Base-by-base conservation (phyloP, 352 stramenopile species). In the Phytopythium aichiense region DNA sequence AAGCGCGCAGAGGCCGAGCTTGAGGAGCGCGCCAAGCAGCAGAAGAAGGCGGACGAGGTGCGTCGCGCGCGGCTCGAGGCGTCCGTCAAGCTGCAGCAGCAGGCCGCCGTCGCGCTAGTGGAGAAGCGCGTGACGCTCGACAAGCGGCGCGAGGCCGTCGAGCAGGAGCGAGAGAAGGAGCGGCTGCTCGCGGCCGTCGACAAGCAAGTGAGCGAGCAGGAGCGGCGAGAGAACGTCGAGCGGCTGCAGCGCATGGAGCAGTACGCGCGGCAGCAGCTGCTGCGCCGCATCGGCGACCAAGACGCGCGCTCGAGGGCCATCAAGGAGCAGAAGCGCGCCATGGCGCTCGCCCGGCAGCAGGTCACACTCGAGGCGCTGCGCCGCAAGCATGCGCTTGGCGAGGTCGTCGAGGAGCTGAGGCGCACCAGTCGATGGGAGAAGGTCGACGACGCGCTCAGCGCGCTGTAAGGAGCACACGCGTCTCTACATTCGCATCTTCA, bases 361-460 rank as follows among this genome's bases (percentile, higher is more conserved):
- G 69, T 88, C 11, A 71, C 79, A 9, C 73, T 85, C 22, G 80
- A 91, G 13, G 76, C 79, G 40, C 72, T 92, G 50, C 63, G 87
- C 6, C 80, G 84, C 46, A 89, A 89, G 40, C 81, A 91, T 65
- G 71, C 72, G 49, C 89, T 92, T 49, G 69, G 67, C 23, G 67
- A 91, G 53, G 81, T 77, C 5, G 76, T 94, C 31, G 81, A 90
- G 56, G 74, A 92, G 45, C 68, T 92, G 43, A 76, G 78, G 12
- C 68, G 63, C 38, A 80, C 63, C 58, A 84, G 82, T 59, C 87
- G 90, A 55, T 93, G 81, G 84, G 82, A 93, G 65, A 87, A 88
- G 59, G 77, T 92, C 64, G 79, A 91, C 58, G 81, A 90, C 30
- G 84, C 74, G 58, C 71, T 92, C 76, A 88, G 88, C 78, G 79